A percentile compares a stretch with the other conserved stretches of the same genome.
Evolutionary conservation across 2,329 filamentous ascomycete genomes (phyloP).

Genomic region (Calonectria montana): DNA sequence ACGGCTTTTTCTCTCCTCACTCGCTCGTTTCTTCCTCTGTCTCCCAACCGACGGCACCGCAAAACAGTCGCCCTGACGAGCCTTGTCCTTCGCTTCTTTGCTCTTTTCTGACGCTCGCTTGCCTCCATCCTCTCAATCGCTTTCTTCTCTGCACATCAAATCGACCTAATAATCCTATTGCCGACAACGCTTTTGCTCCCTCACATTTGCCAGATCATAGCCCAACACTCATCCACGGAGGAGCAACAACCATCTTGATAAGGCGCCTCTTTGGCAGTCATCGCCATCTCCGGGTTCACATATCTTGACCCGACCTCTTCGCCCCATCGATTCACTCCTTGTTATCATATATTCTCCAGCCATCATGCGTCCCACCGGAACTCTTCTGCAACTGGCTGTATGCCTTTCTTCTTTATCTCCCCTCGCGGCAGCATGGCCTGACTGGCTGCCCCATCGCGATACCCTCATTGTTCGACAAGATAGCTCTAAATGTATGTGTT

Average conservation of each 20-base stretch:
- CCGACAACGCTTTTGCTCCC: not conserved
- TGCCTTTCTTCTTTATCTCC: conserved; percentile 63
- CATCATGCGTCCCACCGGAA: conserved; percentile 62
- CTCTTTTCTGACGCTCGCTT: conserved; percentile 32
- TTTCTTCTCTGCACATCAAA: conserved; percentile 11
- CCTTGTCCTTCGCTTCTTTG: conserved; percentile 31
- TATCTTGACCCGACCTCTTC: not conserved
- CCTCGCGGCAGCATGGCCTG: conserved; percentile 66
- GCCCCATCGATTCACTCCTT: conserved; percentile 1
- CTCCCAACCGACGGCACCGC: conserved; percentile 9
- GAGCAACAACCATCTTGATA: conserved; percentile 10
- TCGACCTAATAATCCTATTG: not conserved
- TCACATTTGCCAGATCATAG: conserved; percentile 7
- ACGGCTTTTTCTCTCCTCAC: conserved; percentile 14
- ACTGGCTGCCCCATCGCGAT: conserved; percentile 65
- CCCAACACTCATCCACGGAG: not conserved
- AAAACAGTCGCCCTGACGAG: conserved; percentile 9
- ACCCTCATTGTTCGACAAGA: conserved; percentile 63
- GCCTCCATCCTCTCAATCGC: conserved; percentile 2
- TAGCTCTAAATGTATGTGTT: conserved; percentile 31
- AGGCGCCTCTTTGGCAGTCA: conserved; percentile 10
- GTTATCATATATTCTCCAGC: not conserved
- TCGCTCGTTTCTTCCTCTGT: conserved; percentile 9
- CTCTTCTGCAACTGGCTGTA: conserved; percentile 60
- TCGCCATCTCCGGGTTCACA: conserved; percentile 5